Percentiles rank a stretch among this genome's conserved stretches.
phyloP scores from a whole-genome alignment of 2,329 filamentous ascomycete species.

The Aspergillus alliaceus region DNA sequence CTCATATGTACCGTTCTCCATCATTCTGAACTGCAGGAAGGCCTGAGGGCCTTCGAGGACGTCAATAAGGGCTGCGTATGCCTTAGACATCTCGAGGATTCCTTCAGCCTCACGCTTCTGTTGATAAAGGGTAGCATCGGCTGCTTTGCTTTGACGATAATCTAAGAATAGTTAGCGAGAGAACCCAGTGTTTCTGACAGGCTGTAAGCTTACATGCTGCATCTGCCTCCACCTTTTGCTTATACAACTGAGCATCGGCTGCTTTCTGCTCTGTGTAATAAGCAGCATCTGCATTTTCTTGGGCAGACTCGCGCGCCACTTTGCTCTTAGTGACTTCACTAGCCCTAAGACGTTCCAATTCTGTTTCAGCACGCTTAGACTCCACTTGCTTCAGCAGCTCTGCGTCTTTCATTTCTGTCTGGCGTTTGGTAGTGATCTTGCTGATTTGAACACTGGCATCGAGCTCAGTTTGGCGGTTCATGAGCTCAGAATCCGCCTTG shows the following conservation, averaged over 20 bases:
- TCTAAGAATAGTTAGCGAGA: conserved; percentile 14
- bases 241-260: conserved; percentile 52
- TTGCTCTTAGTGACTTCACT: conserved; percentile 74
- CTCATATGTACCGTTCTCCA: conserved; percentile 77
- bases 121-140: conserved; percentile 47
- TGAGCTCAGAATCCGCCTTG: conserved; percentile 72
- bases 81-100: conserved; percentile 73
- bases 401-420: conserved; percentile 73
- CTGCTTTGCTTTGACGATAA: conserved; percentile 32
- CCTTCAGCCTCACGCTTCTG: conserved; percentile 75
- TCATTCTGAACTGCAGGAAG: conserved; percentile 82
- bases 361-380: conserved; percentile 72
- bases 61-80: conserved; percentile 69
- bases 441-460: conserved; percentile 73
- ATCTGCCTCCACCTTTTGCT: conserved; percentile 42
- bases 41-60: conserved; percentile 78
- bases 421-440: conserved; percentile 70
- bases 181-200: not conserved
- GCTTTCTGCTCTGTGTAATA: conserved; percentile 52
- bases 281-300: conserved; percentile 49
- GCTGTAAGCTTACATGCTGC: conserved; percentile 28
- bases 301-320: conserved; percentile 46
- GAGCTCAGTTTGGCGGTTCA: conserved; percentile 70
- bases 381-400: conserved; percentile 79
- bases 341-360: conserved; percentile 77